Percentiles rank a stretch among this genome's conserved stretches.
phyloP scores from a whole-genome alignment of 2,329 filamentous ascomycete species.

The Ophiostoma pallidulum region DNA sequence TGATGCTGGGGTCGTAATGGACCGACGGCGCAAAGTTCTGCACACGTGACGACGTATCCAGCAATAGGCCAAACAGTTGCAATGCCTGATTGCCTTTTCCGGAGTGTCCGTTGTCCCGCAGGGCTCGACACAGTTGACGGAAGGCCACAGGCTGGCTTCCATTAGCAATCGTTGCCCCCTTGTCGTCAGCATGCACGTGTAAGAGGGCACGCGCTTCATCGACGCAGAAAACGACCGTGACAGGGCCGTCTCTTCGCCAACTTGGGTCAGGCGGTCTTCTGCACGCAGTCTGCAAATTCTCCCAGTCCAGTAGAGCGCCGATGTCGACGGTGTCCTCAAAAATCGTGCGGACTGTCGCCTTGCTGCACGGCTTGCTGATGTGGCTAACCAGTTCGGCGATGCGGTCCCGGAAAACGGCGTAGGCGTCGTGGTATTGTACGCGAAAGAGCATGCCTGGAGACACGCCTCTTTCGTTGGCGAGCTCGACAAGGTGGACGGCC shows the following conservation, averaged over 20 bases:
- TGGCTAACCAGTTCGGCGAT: neutral
- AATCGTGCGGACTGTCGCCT: neutral
- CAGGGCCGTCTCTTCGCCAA: no score
- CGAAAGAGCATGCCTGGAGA: conserved; percentile 1
- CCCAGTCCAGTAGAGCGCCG: neutral
- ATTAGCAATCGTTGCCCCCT: neutral
- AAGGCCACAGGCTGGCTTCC: neutral
- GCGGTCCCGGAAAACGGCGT: neutral
- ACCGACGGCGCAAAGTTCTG: neutral
- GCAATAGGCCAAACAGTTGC: conserved; percentile 1
- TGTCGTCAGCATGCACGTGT: neutral
- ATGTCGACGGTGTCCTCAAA: neutral
- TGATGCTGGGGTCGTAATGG: neutral
- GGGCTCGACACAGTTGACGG: neutral
- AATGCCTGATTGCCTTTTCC: neutral
- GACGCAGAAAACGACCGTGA: neutral
- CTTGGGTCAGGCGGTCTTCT: no score
- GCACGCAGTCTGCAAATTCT: no score
- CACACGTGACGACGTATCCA: neutral
- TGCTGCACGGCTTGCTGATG: neutral
- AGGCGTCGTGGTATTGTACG: neutral
- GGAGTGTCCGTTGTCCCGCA: neutral
- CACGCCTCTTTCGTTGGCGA: neutral
- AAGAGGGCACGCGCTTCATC: conserved; percentile 1
- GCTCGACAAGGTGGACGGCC: neutral